These are phyloP conservation scores for Thielaviopsis musarum DNA, from an alignment of 2,329 filamentous ascomycete genomes.

Conservation along the genomic window DNA sequence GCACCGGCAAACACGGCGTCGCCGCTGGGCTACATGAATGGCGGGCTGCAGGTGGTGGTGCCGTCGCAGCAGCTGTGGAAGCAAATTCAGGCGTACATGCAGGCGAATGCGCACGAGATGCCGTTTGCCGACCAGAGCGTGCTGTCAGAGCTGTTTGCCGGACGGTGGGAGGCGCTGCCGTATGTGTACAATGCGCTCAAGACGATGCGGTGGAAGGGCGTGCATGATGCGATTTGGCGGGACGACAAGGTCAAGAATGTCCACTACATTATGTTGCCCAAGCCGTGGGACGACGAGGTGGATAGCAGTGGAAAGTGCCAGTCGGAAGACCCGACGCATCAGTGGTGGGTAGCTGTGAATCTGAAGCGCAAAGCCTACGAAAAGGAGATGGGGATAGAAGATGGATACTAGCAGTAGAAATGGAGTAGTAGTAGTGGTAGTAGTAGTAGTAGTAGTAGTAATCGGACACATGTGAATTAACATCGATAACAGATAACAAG, in stretches of 20 bases:
- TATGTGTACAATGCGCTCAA: constrained; percentile 48
- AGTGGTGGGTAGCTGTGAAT: constrained; percentile 39
- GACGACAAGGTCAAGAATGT: constrained; percentile 43
- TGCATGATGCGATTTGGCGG: constrained; percentile 39
- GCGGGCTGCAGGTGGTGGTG: constrained; percentile 39
- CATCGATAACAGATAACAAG: background rate
- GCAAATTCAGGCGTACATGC: constrained; percentile 35
- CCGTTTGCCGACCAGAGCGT: constrained; percentile 45
- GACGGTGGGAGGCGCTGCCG: constrained; percentile 39
- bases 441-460: background rate
- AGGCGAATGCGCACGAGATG: constrained; percentile 28
- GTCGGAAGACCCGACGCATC: constrained; percentile 31
- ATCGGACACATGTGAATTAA: background rate
- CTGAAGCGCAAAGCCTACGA: constrained; percentile 26
- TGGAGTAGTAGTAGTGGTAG: background rate
- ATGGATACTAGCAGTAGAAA: background rate
- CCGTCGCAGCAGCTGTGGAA: constrained; percentile 31
- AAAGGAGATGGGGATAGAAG: constrained; percentile 21
- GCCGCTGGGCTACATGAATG: constrained; percentile 32
- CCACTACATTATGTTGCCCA: constrained; percentile 44
- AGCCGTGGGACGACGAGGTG: constrained; percentile 42
- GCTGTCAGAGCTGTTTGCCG: constrained; percentile 36
- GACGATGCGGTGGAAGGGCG: constrained; percentile 35
- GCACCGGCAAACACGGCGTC: constrained; percentile 28
- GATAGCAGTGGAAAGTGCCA: constrained; percentile 26